Evolutionary conservation across 1,139 yeast genomes (phyloP).

Genomic region (Blastobotrys capitulatus): DNA sequence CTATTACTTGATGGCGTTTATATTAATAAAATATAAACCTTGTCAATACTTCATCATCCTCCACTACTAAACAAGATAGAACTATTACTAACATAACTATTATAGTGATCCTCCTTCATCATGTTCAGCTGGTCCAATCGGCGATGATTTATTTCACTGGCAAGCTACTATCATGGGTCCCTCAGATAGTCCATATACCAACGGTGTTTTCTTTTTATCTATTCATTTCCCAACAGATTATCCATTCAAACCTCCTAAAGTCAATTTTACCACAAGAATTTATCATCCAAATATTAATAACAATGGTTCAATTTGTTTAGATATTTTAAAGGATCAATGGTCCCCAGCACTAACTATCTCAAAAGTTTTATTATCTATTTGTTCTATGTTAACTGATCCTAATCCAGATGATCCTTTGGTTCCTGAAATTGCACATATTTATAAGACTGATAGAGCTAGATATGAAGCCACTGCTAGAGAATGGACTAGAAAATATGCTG

Average conservation of each 20-base stretch:
- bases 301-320: slow-evolving; percentile 82
- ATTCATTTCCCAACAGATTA: slow-evolving; percentile 94
- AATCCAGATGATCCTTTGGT: slow-evolving; percentile 99
- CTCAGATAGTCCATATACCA: slow-evolving; percentile 87
- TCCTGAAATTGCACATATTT: slow-evolving; percentile 95
- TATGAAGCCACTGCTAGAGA: slow-evolving; percentile 97
- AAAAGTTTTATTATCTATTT: slow-evolving; percentile 80
- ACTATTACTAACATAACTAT: neutral
- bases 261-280: slow-evolving; percentile 83
- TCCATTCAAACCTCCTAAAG: slow-evolving; percentile 93
- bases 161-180: slow-evolving; percentile 98
- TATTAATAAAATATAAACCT: no score
- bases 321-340: slow-evolving; percentile 85
- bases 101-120: slow-evolving; percentile 98
- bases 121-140: slow-evolving; percentile 98
- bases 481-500: slow-evolving; percentile 98
- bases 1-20: no score
- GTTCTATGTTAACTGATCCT: slow-evolving; percentile 91
- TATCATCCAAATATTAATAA: slow-evolving; percentile 90
- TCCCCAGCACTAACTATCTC: slow-evolving; percentile 88
- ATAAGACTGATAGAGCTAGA: slow-evolving; percentile 89
- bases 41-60: no score
- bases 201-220: slow-evolving; percentile 86
- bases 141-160: slow-evolving; percentile 95
- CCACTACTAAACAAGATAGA: neutral